Evolutionary conservation across 2,329 filamentous ascomycete species (phyloP).

Genomic region (Alternaria sp.): DNA sequence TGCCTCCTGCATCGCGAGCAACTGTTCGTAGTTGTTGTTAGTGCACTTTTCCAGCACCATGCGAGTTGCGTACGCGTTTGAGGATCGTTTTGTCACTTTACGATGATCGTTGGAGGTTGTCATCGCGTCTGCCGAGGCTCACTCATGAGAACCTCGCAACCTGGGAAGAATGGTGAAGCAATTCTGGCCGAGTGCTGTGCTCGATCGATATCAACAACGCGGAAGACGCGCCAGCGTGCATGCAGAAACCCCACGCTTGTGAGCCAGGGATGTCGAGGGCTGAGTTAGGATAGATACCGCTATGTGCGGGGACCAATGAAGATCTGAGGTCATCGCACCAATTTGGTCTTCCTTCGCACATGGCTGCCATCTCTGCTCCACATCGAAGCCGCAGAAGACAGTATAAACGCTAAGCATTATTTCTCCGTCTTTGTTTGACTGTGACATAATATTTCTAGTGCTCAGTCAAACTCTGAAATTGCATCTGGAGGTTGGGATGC

Average conservation of each 20-base stretch:
- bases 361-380: not conserved
- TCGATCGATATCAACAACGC: not conserved
- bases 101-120: conserved; percentile 32
- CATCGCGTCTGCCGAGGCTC: conserved; percentile 18
- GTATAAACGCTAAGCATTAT: not conserved
- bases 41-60: not conserved
- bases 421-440: not conserved
- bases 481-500: not conserved
- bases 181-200: not conserved
- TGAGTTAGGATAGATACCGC: not conserved
- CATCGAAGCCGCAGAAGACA: too few relatives aligned
- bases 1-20: conserved; percentile 42
- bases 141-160: not conserved
- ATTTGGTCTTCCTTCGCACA: not conserved
- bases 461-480: not conserved
- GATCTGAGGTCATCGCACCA: not conserved
- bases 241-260: not conserved
- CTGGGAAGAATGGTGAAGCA: not conserved
- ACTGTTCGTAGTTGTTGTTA: conserved; percentile 16
- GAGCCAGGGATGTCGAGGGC: not conserved
- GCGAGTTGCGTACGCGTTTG: conserved; percentile 25
- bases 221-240: not conserved
- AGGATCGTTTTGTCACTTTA: conserved; percentile 37
- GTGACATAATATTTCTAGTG: not conserved
- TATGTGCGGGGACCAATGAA: not conserved